Percentiles rank a stretch among this genome's conserved stretches.
Conservation (phyloP, 805 yeast genomes). For the Metschnikowia picachoensis region DNA sequence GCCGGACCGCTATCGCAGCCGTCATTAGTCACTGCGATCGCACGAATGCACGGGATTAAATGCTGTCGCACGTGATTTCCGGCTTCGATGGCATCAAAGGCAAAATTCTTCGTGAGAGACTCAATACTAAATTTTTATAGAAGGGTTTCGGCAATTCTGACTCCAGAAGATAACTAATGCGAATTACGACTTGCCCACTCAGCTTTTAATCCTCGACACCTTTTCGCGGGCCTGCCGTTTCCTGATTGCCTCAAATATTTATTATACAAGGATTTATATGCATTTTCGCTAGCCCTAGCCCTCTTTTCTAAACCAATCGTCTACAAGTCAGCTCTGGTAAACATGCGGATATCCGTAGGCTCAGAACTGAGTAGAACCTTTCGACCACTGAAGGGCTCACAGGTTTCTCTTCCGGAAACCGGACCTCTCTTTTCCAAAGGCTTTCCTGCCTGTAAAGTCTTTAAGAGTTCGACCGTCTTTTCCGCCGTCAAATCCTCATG, state of each 20-base stretch:
- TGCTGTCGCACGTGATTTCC: conserved; percentile 12
- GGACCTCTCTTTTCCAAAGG: conserved; percentile 62
- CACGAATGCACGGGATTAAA: conserved; percentile 14
- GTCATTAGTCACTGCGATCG: conserved; percentile 12
- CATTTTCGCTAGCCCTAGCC: neutral
- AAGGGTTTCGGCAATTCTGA: neutral
- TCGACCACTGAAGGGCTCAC: conserved; percentile 75
- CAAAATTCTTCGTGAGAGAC: neutral
- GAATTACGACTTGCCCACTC: too few relatives aligned
- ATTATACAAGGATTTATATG: conserved; percentile 7
- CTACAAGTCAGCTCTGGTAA: conserved; percentile 70
- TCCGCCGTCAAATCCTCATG: conserved; percentile 78
- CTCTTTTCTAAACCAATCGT: neutral
- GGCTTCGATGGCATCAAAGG: neutral
- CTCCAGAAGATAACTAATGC: neutral
- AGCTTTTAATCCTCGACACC: too few relatives aligned
- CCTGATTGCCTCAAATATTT: neutral
- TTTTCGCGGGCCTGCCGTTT: neutral
- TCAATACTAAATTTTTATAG: neutral
- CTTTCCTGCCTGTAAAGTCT: conserved; percentile 61
- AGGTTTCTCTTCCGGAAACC: conserved; percentile 59
- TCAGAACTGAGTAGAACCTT: conserved; percentile 56
- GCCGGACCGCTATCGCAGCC: conserved; percentile 6
- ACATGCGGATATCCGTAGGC: conserved; percentile 64
- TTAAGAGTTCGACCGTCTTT: conserved; percentile 55